A percentile compares a stretch with the other conserved stretches of the same genome.
Conservation (phyloP, 768 basidiomycete species). For the Pisolithus sp. region DNA sequence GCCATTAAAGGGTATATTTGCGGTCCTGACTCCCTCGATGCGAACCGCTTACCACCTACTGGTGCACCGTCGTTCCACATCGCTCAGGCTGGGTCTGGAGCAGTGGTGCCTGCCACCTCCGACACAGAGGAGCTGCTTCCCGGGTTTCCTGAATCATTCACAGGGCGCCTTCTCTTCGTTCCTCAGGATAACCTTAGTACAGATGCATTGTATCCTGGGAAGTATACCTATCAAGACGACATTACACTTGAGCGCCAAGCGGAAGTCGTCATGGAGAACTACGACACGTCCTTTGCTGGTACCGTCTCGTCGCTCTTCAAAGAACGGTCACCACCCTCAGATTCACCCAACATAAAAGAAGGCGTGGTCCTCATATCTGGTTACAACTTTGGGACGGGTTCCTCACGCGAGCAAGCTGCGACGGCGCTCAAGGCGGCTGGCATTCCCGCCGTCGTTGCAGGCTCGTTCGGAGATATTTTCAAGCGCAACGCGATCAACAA, state of each 20-base stretch:
- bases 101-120: slow-evolving; percentile 25
- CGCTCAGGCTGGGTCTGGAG: slow-evolving; percentile 24
- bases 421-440: slow-evolving; percentile 95
- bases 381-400: slow-evolving; percentile 97
- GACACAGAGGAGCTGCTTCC: slow-evolving; percentile 54
- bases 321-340: slow-evolving; percentile 13
- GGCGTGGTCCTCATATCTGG: slow-evolving; percentile 86
- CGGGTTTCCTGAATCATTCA: slow-evolving; percentile 79
- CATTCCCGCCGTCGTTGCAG: slow-evolving; percentile 86
- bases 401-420: slow-evolving; percentile 96
- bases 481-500: slow-evolving; percentile 99
- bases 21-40: slow-evolving; percentile 66
- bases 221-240: slow-evolving; percentile 99
- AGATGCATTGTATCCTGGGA: slow-evolving; percentile 97
- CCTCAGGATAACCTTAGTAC: slow-evolving; percentile 98
- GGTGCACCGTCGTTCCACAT: slow-evolving; percentile 55
- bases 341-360: slow-evolving; percentile 30
- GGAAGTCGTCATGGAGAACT: slow-evolving; percentile 98
- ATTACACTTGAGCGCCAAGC: slow-evolving; percentile 93
- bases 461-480: slow-evolving; percentile 98
- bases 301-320: slow-evolving; percentile 51
- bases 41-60: slow-evolving; percentile 41
- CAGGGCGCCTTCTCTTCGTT: slow-evolving; percentile 82
- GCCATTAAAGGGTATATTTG: slow-evolving; percentile 90
- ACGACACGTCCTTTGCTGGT: slow-evolving; percentile 81